Conservation (phyloP, 345 rosid genomes). For the Aurinia saxatilis region DNA sequence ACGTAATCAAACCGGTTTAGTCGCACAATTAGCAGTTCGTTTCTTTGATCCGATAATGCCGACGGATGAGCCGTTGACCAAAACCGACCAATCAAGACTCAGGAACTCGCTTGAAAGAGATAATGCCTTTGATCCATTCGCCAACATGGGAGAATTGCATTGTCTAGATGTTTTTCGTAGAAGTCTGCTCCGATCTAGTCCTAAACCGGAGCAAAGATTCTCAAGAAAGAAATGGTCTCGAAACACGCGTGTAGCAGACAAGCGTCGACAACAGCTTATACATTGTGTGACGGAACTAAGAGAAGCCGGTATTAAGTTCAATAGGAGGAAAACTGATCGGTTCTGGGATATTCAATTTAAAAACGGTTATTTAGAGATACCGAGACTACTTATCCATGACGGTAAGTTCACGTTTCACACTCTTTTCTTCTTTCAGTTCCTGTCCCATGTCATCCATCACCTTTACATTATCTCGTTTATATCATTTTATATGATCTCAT, state of each 20-base stretch:
- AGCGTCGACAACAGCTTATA: constrained; percentile 66
- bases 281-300: constrained; percentile 72
- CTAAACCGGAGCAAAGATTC: constrained; percentile 40
- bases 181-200: constrained; percentile 58
- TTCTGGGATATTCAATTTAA: constrained; percentile 85
- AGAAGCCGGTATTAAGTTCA: constrained; percentile 74
- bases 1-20: constrained; percentile 53
- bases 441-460: not conserved
- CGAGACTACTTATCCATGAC: constrained; percentile 75
- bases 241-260: constrained; percentile 57
- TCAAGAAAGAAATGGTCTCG: constrained; percentile 58
- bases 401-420: constrained; percentile 29
- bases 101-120: constrained; percentile 35
- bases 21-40: constrained; percentile 51
- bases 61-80: constrained; percentile 76
- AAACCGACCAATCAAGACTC: constrained; percentile 40
- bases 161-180: constrained; percentile 72
- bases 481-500: not conserved
- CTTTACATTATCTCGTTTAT: not conserved
- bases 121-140: constrained; percentile 51
- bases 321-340: constrained; percentile 63
- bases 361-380: constrained; percentile 61
- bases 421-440: not conserved
- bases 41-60: constrained; percentile 89
- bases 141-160: constrained; percentile 55